These are phyloP conservation scores for Tuber magnatum DNA, from an alignment of 495 filamentous ascomycete species.

Conservation along the genomic window DNA sequence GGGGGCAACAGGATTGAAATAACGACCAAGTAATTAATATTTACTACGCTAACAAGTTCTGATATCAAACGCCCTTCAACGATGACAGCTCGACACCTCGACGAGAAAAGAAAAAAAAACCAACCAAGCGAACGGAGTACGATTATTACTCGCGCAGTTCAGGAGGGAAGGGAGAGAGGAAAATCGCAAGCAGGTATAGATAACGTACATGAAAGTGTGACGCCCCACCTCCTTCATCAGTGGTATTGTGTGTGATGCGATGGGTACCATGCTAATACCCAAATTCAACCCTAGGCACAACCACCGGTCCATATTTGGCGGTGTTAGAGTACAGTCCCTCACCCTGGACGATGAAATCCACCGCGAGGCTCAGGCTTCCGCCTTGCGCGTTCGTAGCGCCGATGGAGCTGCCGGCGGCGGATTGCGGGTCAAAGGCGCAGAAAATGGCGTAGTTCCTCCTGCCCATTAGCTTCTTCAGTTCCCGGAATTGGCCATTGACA, in stretches of 20 bases:
- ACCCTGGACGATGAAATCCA: conserved; percentile 95
- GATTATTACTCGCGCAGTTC: neutral
- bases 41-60: neutral
- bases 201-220: conserved; percentile 2
- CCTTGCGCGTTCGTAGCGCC: conserved; percentile 45
- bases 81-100: neutral
- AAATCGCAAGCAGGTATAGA: conserved; percentile 8
- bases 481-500: conserved; percentile 67
- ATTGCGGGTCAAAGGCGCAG: conserved; percentile 84
- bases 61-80: conserved; percentile 5
- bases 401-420: conserved; percentile 50
- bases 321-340: conserved; percentile 70
- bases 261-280: conserved; percentile 44
- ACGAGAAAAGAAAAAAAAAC: neutral
- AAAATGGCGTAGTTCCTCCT: conserved; percentile 90
- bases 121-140: neutral
- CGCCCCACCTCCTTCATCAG: conserved; percentile 30
- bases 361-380: conserved; percentile 77
- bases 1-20: neutral
- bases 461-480: conserved; percentile 85
- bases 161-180: conserved; percentile 4
- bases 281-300: conserved; percentile 86
- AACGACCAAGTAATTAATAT: neutral
- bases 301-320: conserved; percentile 93
- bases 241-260: neutral